Conservation (phyloP, 1,284 basidiomycete species). For the Malassezia globosa region DNA sequence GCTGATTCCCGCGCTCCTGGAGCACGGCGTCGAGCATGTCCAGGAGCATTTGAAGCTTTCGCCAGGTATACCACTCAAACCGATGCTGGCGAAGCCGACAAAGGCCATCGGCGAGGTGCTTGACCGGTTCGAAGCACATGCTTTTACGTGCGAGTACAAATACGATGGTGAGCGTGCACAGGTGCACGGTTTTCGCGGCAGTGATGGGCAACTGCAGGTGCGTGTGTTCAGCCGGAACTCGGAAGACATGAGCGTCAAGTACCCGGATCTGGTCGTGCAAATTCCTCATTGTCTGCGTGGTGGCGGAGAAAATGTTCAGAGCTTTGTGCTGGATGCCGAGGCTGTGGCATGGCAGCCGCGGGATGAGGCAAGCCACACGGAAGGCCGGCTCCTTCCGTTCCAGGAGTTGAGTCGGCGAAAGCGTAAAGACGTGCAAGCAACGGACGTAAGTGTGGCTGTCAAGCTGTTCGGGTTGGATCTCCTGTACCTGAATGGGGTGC, state of each 20-base stretch:
- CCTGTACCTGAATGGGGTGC: conserved; percentile 78
- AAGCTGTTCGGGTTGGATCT: conserved; percentile 93
- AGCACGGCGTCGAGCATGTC: conserved; percentile 64
- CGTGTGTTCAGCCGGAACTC: conserved; percentile 87
- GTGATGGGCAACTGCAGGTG: conserved; percentile 51
- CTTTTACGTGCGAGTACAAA: conserved; percentile 98
- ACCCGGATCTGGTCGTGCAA: conserved; percentile 90
- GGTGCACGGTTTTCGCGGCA: conserved; percentile 26
- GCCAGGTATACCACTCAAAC: conserved; percentile 85
- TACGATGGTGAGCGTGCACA: conserved; percentile 98
- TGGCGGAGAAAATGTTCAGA: conserved; percentile 59
- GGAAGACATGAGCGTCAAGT: conserved; percentile 99
- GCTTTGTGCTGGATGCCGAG: conserved; percentile 90
- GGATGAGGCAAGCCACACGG: conserved; percentile 6
- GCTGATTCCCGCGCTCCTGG: conserved; percentile 81
- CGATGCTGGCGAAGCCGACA: conserved; percentile 99
- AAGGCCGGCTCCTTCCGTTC: conserved; percentile 73
- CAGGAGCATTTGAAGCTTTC: conserved; percentile 74
- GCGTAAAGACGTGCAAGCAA: conserved; percentile 90
- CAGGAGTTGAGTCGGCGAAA: conserved; percentile 91
- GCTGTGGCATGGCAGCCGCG: conserved; percentile 82
- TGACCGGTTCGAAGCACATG: conserved; percentile 87
- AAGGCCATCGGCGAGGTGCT: conserved; percentile 98
- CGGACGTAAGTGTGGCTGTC: conserved; percentile 89
- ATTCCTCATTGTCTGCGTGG: conserved; percentile 58